These are phyloP conservation scores for Dactylellina drechsleri DNA, from an alignment of 2,329 filamentous ascomycete species.

Conservation along the genomic window DNA sequence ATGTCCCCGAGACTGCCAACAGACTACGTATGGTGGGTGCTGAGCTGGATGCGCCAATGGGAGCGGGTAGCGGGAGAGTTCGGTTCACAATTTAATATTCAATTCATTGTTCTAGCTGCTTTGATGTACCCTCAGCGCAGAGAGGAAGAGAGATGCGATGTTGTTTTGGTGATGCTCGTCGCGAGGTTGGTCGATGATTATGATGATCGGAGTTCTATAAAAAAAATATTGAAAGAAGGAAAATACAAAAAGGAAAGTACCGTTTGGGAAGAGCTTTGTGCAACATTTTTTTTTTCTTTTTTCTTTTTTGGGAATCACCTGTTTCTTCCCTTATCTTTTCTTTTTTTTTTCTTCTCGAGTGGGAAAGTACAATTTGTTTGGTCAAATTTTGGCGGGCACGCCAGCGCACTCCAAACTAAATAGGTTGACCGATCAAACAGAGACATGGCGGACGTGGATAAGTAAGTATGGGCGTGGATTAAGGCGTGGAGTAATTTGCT, in stretches of 20 bases:
- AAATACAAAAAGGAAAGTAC: neutral
- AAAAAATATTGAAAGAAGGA: too few relatives aligned
- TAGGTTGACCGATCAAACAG: too few relatives aligned
- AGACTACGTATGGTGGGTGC: neutral
- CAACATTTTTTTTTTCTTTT: constrained; percentile 10
- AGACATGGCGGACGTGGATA: too few relatives aligned
- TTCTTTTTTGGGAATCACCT: neutral
- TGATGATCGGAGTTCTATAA: too few relatives aligned
- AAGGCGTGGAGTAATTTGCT: neutral
- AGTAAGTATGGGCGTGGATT: too few relatives aligned
- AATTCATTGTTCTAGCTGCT: too few relatives aligned
- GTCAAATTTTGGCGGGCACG: neutral
- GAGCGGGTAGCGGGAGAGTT: neutral
- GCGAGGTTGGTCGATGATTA: too few relatives aligned
- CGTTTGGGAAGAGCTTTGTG: constrained; percentile 13
- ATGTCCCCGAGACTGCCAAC: neutral
- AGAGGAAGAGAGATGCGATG: neutral
- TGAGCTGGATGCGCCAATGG: neutral
- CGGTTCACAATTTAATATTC: too few relatives aligned
- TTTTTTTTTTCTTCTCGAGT: neutral
- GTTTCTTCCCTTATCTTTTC: neutral
- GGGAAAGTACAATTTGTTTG: neutral
- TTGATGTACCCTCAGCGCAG: too few relatives aligned
- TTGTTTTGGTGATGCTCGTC: neutral
- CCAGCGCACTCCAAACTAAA: constrained; percentile 46